Evolutionary conservation across 768 basidiomycete genomes (phyloP), one percentile per base, ranked within the genome.

Genomic region (Kwoniella sp.): DNA sequence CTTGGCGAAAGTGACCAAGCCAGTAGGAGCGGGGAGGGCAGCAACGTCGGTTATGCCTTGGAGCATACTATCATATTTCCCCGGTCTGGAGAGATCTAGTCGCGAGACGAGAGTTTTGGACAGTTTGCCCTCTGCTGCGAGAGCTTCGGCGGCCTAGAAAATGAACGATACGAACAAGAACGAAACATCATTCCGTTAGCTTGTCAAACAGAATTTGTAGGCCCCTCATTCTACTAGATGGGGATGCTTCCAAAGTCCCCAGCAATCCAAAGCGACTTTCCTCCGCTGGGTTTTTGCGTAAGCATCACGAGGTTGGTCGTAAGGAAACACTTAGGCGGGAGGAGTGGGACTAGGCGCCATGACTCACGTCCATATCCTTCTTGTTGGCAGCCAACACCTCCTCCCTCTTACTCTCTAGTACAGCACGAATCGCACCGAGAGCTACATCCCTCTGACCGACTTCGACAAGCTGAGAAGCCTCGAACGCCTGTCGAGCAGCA

Each of bases 1-100:
- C n/a, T 87, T 87, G 0, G 96, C 92, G 79, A 96, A 98, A 0
- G 89, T 86, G 21, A 96, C 87, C 40, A 84, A 82, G 5, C 92
- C 94, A 3, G 88, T 93, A 2, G 96, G 95, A 78, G 92, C 90
- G 0, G 88, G 87, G 30, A 99, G 85, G 8, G 82, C 79, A 29
- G 91, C 91, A 22, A 99, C 95, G 72, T 96, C 93, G 10, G 85
- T 74, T 40, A 98, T 85, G 17, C 96, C 96, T 67, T 91, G 87
- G 5, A 97, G 83, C 91, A 98, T 95, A 0, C 90, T 86, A 26
- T 90, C 88, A 90, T 92, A 98, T 80, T 98, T 99, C 74, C 91
- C 91, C 33, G 73, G 81, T 82, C 59, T 91, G 2, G 81, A 80
- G 36, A 83, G 85, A 76, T 96, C 92, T 25, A 99, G 83, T 21